Evolutionary conservation across 352 stramenopile genomes (phyloP), one percentile per base, ranked within the genome.

Genomic region (Phytophthora hybrid): DNA sequence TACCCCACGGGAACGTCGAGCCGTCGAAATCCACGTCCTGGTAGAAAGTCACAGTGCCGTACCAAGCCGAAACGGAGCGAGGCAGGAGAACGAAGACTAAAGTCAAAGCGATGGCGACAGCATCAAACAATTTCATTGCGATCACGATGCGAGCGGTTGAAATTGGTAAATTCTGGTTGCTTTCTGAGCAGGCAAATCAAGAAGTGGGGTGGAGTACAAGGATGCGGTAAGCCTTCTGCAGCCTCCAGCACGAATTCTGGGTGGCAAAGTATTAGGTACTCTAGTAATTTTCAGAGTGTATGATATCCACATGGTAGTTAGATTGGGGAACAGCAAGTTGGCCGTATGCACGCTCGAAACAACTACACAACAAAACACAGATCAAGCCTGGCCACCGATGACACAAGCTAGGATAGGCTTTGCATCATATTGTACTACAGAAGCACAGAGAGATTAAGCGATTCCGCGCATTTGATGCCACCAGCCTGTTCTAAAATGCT

Each of bases 31-130:
- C 21, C 4, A 16, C 49, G 19, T 68, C 32, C 46, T 66, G 18
- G 71, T 67, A 70, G 68, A 79, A 77, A 7, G 69, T 77, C 19
- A 77, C 73, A 1, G 21, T 52, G 53, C 66, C 73, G 32, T 65
- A 71, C 71, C 18, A 67, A 69, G 41, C 41, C 16, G 61, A 68
- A 37, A 23, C 66, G 13, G 63, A 65, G 60, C 72, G n/a, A 5
- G 18, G 3, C 19, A 49, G 41, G 13, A 49, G 1, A 21, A 6
- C 14, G 1, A 49, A n/a, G 14, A 14, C 41, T 5, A 49, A 8
- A n/a, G 16, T 21, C 14, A 49, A 8, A 4, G 41, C 41, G 5
- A 49, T 16, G 14, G 6, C 14, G 5, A 49, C 5, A 26, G 23
- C 23, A 3, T 26, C 23, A 26, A 26, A 26, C 2, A 6, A 10